These are phyloP conservation scores for Pezicula radicicola DNA, from an alignment of 2,329 filamentous ascomycete genomes.

Conservation along the genomic window DNA sequence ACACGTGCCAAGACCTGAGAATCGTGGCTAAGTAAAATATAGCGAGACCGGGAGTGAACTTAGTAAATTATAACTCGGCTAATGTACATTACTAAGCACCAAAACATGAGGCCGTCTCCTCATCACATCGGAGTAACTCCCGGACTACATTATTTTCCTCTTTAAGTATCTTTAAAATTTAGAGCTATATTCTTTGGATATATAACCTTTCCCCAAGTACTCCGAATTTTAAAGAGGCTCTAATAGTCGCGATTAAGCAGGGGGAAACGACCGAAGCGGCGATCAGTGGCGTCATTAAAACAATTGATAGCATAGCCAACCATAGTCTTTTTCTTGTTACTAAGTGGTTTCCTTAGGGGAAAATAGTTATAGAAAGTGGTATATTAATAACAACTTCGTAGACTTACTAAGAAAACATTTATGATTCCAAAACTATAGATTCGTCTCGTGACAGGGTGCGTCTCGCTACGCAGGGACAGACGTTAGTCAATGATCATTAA, in stretches of 20 bases:
- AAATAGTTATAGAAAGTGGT: constrained; percentile 17
- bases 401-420: constrained; percentile 14
- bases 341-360: constrained; percentile 15
- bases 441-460: constrained; percentile 5
- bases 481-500: neutral
- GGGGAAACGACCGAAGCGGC: constrained; percentile 13
- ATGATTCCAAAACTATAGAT: constrained; percentile 12
- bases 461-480: constrained; percentile 7
- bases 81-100: too few relatives aligned
- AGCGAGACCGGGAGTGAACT: too few relatives aligned
- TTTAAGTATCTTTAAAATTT: too few relatives aligned
- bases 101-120: too few relatives aligned
- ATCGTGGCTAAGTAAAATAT: too few relatives aligned
- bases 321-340: constrained; percentile 7
- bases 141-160: too few relatives aligned
- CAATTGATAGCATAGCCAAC: constrained; percentile 11
- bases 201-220: too few relatives aligned
- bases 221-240: too few relatives aligned
- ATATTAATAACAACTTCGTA: constrained; percentile 10
- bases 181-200: too few relatives aligned
- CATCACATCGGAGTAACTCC: too few relatives aligned
- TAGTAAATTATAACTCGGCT: too few relatives aligned
- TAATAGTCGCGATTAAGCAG: constrained; percentile 11
- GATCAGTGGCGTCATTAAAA: constrained; percentile 13
- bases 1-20: too few relatives aligned